phyloP scores from a whole-genome alignment of 805 yeast species.

The Limtongia smithiae region DNA sequence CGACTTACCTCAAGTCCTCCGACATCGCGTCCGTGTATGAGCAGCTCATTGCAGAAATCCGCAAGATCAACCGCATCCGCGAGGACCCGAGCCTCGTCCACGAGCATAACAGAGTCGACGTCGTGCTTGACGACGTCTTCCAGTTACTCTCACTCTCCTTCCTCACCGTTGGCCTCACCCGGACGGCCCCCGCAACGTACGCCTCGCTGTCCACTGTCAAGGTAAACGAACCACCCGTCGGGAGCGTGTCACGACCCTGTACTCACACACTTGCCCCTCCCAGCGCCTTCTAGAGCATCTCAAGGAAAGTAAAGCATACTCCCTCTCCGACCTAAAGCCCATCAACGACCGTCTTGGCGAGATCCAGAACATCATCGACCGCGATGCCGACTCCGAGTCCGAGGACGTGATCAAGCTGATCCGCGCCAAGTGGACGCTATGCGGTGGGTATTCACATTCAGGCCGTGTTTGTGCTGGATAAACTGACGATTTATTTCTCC shows the following conservation, averaged over 20 bases:
- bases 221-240: no score
- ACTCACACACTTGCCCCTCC: background rate
- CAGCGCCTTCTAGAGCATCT: conserved; percentile 79
- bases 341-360: conserved; percentile 70
- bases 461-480: background rate
- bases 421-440: conserved; percentile 60
- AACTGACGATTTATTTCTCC: background rate
- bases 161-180: conserved; percentile 85
- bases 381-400: conserved; percentile 41
- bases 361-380: conserved; percentile 57
- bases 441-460: conserved; percentile 36
- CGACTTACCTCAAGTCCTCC: conserved; percentile 37
- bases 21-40: conserved; percentile 36
- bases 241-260: no score
- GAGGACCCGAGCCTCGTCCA: conserved; percentile 32
- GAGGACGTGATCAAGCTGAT: conserved; percentile 60
- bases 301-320: conserved; percentile 74
- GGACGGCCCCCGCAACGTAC: conserved; percentile 91
- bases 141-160: conserved; percentile 82
- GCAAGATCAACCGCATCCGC: conserved; percentile 35
- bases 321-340: conserved; percentile 78
- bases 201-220: conserved; percentile 79
- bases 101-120: conserved; percentile 53
- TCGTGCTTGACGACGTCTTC: conserved; percentile 80
- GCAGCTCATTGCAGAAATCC: conserved; percentile 34